Evolutionary conservation across 352 stramenopile genomes (phyloP), one percentile per base, ranked within the genome.

Genomic region (Phytophthora litchii): DNA sequence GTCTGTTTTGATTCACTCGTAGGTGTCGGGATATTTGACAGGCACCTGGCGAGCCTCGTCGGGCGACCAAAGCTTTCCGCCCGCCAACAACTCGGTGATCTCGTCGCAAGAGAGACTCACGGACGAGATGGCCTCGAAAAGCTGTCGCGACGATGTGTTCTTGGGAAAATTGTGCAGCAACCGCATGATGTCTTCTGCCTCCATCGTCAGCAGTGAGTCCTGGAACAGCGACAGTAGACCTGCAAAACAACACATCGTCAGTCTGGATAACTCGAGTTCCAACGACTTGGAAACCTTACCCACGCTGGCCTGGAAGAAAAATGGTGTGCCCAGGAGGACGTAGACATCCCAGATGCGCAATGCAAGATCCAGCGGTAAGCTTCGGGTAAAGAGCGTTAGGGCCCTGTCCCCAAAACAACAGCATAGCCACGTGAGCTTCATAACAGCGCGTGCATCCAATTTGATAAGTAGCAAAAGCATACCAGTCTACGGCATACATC

Each of bases 401-500:
- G 83, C 83, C 86, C 85, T 94, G 20, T 19, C 37, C 47, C 41
- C 29, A 34, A 34, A 34, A 34, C 29, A 49, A 49, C 41, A 45
- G 29, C 23, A 42, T 32, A 31, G 32, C 52, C 10, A 58, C 13
- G 27, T 48, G 14, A 3, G 25, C 10, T 6, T 23, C 9, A 11
- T 25, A 16, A 13, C 34, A 31, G 35, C 19, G 41, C 29, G 9
- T 20, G 16, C 40, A 43, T n/a, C 19, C 17, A 9, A 47, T 17
- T 35, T 29, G 17, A 42, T 35, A 25, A 32, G 19, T 16, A 46
- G 19, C 10, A 41, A 11, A 19, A 47, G 31, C 78, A 47, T 68
- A 92, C 84, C 86, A 95, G 63, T 95, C 84, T 13, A 95, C 83
- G 0, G 84, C 79, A 56, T 95, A 95, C 86, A 95, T 95, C 67